A percentile compares a stretch with the other conserved stretches of the same genome.
These are phyloP conservation scores for Xylariaceae sp. DNA, from an alignment of 2,329 filamentous ascomycete genomes.

Conservation along the genomic window DNA sequence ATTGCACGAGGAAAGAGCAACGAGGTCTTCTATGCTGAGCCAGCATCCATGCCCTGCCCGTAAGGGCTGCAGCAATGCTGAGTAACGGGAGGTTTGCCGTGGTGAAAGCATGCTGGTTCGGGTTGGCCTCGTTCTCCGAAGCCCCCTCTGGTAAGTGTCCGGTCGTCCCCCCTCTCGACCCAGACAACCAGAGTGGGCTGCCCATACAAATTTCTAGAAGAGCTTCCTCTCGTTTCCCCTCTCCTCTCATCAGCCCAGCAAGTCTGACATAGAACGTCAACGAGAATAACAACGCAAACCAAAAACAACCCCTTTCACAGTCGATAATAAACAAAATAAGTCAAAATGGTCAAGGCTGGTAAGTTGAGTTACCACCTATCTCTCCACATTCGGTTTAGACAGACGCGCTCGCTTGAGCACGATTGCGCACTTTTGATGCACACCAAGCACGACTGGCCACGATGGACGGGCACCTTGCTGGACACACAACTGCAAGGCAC, in stretches of 20 bases:
- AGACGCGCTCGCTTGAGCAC: slow-evolving; percentile 38
- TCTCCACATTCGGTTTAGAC: slow-evolving; percentile 23
- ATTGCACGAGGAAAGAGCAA: too few species aligned
- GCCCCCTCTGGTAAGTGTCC: neutral
- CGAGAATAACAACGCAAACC: slow-evolving; percentile 6
- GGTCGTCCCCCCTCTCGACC: neutral
- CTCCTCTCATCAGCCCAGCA: neutral
- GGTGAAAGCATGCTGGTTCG: neutral
- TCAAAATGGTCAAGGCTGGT: slow-evolving; percentile 93
- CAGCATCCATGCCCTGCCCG: too few species aligned
- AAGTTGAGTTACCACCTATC: slow-evolving; percentile 19
- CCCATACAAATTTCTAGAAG: slow-evolving; percentile 14
- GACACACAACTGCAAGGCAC: slow-evolving; percentile 18
- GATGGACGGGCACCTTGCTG: slow-evolving; percentile 23
- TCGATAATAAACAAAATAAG: slow-evolving; percentile 37
- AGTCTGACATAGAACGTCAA: too few species aligned
- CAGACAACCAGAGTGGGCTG: slow-evolving; percentile 2
- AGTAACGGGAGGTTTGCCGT: too few species aligned
- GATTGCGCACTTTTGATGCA: slow-evolving; percentile 54
- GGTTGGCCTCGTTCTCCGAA: neutral
- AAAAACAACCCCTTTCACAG: slow-evolving; percentile 11
- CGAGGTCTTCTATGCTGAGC: too few species aligned
- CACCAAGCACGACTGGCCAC: slow-evolving; percentile 14
- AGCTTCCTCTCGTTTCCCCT: slow-evolving; percentile 6
- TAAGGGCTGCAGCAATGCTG: too few species aligned